Evolutionary conservation across 2,329 filamentous ascomycete species (phyloP).

Genomic region (Verticillium albo-atrum): DNA sequence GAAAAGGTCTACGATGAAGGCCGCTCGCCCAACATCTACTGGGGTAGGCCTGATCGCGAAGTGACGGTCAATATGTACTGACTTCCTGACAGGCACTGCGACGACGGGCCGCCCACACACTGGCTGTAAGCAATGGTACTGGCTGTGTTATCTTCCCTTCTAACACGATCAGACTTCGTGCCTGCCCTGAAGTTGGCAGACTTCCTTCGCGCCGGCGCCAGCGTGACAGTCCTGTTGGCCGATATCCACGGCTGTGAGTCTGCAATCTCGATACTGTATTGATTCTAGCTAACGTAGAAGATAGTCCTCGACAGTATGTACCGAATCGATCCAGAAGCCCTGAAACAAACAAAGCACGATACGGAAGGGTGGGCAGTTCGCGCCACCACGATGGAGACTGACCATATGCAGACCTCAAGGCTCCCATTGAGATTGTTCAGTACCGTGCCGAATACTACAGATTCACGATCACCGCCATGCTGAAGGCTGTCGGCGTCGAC

Average conservation of each 20-base stretch:
- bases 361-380: background rate
- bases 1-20: constrained; percentile 67
- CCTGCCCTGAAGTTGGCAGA: constrained; percentile 87
- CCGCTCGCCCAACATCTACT: constrained; percentile 75
- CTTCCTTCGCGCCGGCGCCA: constrained; percentile 77
- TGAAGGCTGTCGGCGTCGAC: constrained; percentile 73
- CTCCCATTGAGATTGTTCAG: constrained; percentile 82
- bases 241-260: constrained; percentile 59
- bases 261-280: background rate
- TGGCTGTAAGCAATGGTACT: constrained; percentile 44
- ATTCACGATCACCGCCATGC: constrained; percentile 66
- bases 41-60: constrained; percentile 48
- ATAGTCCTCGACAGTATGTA: constrained; percentile 50
- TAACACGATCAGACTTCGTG: constrained; percentile 58
- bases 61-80: background rate
- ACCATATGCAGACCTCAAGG: constrained; percentile 59
- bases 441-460: constrained; percentile 81
- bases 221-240: constrained; percentile 73
- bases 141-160: background rate
- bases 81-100: constrained; percentile 54
- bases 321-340: background rate
- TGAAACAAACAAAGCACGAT: background rate
- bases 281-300: background rate
- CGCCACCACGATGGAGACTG: no score
- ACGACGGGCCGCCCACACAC: constrained; percentile 85